Evolutionary conservation across 2,329 filamentous ascomycete species (phyloP).

Genomic region (Fusarium brevicatenulatum): DNA sequence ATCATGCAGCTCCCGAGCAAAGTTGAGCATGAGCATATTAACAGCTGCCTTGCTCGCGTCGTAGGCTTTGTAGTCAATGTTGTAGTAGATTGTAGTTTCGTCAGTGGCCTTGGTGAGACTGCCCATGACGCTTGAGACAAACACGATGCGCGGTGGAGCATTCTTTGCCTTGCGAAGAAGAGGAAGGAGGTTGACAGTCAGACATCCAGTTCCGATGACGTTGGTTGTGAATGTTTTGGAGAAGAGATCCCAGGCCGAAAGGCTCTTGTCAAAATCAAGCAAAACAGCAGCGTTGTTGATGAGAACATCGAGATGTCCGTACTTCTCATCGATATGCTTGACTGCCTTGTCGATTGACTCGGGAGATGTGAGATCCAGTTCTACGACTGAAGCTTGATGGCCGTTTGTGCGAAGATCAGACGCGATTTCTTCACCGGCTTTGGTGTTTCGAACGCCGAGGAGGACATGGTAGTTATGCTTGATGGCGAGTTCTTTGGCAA

Average conservation of each 20-base stretch:
- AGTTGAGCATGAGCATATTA: constrained; percentile 53
- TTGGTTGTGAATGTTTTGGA: constrained; percentile 53
- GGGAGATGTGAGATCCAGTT: constrained; percentile 44
- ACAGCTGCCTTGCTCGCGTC: constrained; percentile 55
- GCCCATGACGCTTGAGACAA: constrained; percentile 51
- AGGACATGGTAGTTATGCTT: constrained; percentile 48
- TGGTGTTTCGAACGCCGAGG: constrained; percentile 47
- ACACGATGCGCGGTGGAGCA: constrained; percentile 50
- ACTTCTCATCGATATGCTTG: constrained; percentile 28
- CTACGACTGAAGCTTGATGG: constrained; percentile 37
- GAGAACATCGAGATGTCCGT: constrained; percentile 50
- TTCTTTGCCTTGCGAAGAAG: constrained; percentile 42
- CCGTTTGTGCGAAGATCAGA: constrained; percentile 38
- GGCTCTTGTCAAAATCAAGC: constrained; percentile 30
- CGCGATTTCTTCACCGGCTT: constrained; percentile 40
- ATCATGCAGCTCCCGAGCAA: constrained; percentile 45
- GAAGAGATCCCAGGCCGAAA: constrained; percentile 48
- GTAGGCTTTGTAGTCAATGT: constrained; percentile 49
- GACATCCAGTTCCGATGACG: constrained; percentile 44
- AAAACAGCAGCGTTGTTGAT: constrained; percentile 51
- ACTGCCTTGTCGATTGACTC: constrained; percentile 43
- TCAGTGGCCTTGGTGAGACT: constrained; percentile 47
- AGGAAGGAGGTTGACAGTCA: constrained; percentile 46
- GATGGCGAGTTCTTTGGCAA: constrained; percentile 38
- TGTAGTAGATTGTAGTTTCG: constrained; percentile 41